Percentiles rank a stretch among this genome's conserved stretches.
phyloP scores from a whole-genome alignment of 192 early-diverging fungal genomes.

The Gigaspora rosea region DNA sequence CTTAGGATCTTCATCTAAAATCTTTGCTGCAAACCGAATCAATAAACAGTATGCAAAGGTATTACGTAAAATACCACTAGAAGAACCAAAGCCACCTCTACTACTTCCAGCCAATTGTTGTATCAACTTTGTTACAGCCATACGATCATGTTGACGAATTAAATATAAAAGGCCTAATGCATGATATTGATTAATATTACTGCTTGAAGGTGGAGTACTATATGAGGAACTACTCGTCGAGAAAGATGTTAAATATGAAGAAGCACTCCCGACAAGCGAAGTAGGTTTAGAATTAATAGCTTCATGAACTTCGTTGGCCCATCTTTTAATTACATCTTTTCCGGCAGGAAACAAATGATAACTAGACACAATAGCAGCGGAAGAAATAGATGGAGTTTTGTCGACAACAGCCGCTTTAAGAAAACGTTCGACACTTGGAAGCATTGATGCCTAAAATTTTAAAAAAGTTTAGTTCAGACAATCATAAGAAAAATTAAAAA shows the following conservation, averaged over 20 bases:
- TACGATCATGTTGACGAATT: constrained; percentile 95
- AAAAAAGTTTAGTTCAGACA: not conserved
- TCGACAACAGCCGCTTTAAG: constrained; percentile 97
- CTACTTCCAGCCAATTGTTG: constrained; percentile 75
- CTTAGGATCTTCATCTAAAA: constrained; percentile 77
- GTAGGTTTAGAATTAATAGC: constrained; percentile 81
- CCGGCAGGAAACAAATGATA: constrained; percentile 82
- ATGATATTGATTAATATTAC: constrained; percentile 96
- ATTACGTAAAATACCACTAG: constrained; percentile 65
- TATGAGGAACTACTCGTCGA: constrained; percentile 43
- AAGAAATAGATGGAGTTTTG: constrained; percentile 84
- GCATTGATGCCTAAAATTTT: constrained; percentile 75
- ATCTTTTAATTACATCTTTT: constrained; percentile 92
- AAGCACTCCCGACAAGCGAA: constrained; percentile 50
- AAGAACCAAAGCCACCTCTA: constrained; percentile 49
- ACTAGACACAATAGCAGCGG: constrained; percentile 89
- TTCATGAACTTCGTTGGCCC: constrained; percentile 97
- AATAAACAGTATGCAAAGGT: constrained; percentile 90
- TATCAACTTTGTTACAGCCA: constrained; percentile 97
- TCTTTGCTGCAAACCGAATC: constrained; percentile 88
- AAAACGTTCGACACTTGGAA: constrained; percentile 94
- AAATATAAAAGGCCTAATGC: constrained; percentile 94
- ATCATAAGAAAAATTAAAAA: too few relatives aligned
- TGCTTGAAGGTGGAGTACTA: constrained; percentile 56
- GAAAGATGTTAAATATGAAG: constrained; percentile 57